Conservation (phyloP, 2,329 filamentous ascomycete genomes). For the Chrysosporium queenslandicum region DNA sequence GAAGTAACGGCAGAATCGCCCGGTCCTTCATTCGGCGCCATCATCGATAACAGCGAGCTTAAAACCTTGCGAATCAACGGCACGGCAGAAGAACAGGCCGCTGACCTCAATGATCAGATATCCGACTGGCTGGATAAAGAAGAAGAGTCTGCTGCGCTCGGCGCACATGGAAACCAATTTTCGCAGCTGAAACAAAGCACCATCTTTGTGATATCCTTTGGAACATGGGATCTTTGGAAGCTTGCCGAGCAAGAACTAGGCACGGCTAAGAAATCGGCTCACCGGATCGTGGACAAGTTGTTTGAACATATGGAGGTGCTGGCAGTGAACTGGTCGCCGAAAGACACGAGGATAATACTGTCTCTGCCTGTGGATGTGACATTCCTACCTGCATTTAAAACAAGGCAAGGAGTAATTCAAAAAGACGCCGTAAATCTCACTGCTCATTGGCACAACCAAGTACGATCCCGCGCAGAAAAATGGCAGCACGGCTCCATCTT, state of each 20-base stretch:
- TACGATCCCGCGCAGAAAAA: constrained; percentile 23
- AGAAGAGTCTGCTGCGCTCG: constrained; percentile 19
- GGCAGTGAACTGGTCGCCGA: constrained; percentile 22
- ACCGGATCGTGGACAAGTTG: constrained; percentile 27
- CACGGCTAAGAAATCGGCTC: constrained; percentile 21
- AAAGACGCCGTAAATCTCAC: constrained; percentile 29
- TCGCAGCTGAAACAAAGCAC: constrained; percentile 24
- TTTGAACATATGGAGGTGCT: constrained; percentile 27
- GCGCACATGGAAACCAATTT: constrained; percentile 21
- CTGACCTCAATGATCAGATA: constrained; percentile 32
- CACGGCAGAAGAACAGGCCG: constrained; percentile 23
- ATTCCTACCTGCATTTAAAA: constrained; percentile 31
- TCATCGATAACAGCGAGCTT: constrained; percentile 29
- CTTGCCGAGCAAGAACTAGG: constrained; percentile 22
- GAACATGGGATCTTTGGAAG: constrained; percentile 34
- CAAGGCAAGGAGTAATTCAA: constrained; percentile 22
- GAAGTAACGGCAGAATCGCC: constrained; percentile 28
- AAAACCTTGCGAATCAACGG: constrained; percentile 18
- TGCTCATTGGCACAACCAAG: constrained; percentile 28
- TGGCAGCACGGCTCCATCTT: constrained; percentile 31
- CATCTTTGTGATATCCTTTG: constrained; percentile 31
- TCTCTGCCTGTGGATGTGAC: constrained; percentile 33
- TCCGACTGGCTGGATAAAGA: constrained; percentile 30
- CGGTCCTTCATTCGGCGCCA: constrained; percentile 24
- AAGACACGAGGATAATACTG: constrained; percentile 30